Evolutionary conservation across 371 early-diverging fungal species (phyloP), one percentile per base, ranked within the genome.

Genomic region (Capillidium heterosporum): DNA sequence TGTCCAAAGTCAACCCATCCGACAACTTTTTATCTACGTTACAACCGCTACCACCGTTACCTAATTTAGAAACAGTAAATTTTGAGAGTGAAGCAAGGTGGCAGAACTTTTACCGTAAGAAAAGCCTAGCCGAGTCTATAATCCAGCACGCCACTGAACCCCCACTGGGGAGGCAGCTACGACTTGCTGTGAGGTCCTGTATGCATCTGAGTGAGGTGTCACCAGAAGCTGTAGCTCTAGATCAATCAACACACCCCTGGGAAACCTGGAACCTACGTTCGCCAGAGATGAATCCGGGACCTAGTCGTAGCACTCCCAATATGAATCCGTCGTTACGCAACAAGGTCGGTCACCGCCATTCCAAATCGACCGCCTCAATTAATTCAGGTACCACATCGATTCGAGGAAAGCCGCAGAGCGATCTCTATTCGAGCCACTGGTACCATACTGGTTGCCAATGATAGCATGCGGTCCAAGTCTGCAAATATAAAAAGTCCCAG

Each of bases 151-250:
- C 66, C 19, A 58, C 56, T 50, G 74, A 73, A 44, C 71, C 70
- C 17, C 60, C 65, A 32, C 58, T 69, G 26, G 68, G 67, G 1
- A 55, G 64, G 5, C 71, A 73, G 24, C 54, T 67, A 15, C 64
- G 74, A n/a, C 57, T 64, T 32, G 65, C 70, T n/a, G 71, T 73
- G 19, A 66, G 71, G n/a, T 64, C 71, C 4, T 63, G 68, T 7
- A 59, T 73, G 10, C 66, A 67, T 28, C 61, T 68, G 19, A 64
- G 68, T 1, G 67, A 67, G 35, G 59, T 66, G 1, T 63, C 67
- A 1, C 74, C 74, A 1, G 74, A 73, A 50, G 62, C 61, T 3
- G 63, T 68, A 60, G 68, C 64, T 24, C 31, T 68, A 32, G 64
- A 60, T 43, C 47, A 43, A 46, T 31, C 47, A 32, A 26, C 46